These are phyloP conservation scores for Sparassis latifolia DNA, from an alignment of 1,284 basidiomycete species.

Conservation along the genomic window DNA sequence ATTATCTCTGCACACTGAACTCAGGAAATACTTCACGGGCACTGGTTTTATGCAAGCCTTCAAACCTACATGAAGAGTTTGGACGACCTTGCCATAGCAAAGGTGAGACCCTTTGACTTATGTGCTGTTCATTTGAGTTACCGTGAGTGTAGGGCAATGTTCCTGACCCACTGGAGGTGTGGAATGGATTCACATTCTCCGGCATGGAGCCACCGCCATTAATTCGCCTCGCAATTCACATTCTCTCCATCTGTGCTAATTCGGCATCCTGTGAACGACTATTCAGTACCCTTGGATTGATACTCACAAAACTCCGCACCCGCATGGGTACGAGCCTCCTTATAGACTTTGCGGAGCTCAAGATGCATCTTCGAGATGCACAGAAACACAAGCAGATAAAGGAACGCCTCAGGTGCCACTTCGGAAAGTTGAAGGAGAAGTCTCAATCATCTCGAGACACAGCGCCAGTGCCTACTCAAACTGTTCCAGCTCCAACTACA, in stretches of 20 bases:
- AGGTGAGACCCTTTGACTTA: too few species aligned
- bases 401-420: neutral
- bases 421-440: neutral
- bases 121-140: too few species aligned
- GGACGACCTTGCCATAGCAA: too few species aligned
- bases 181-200: neutral
- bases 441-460: too few species aligned
- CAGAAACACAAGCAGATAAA: constrained; percentile 4
- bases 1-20: neutral
- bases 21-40: neutral
- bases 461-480: too few species aligned
- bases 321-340: constrained; percentile 10
- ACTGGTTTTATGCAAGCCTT: neutral
- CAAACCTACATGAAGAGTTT: neutral
- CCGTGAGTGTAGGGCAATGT: too few species aligned
- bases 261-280: constrained; percentile 13
- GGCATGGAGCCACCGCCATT: neutral
- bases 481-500: too few species aligned
- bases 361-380: constrained; percentile 14
- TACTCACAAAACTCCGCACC: constrained; percentile 12
- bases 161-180: neutral
- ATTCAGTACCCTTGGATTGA: constrained; percentile 13
- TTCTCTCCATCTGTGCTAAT: constrained; percentile 13
- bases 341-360: constrained; percentile 13
- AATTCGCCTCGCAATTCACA: constrained; percentile 1